Evolutionary conservation across 768 basidiomycete genomes (phyloP).

Genomic region (Xerocomellus chrysenteron): DNA sequence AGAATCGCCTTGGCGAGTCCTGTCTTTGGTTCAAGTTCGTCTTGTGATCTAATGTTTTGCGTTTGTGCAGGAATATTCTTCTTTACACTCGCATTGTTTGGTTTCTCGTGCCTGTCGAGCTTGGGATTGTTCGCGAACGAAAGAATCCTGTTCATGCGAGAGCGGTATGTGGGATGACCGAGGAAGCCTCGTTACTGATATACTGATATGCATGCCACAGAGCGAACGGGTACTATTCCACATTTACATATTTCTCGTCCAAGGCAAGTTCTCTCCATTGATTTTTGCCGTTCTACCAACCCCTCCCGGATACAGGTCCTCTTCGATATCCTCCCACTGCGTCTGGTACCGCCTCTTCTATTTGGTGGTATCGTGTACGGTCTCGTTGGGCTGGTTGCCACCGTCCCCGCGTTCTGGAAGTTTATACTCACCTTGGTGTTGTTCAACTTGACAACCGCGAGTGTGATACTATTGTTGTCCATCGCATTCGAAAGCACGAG

Average conservation of each 20-base stretch:
- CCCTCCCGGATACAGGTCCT: constrained; percentile 55
- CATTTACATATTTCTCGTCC: constrained; percentile 94
- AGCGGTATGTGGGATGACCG: constrained; percentile 56
- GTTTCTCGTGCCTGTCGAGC: constrained; percentile 94
- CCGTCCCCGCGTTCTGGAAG: constrained; percentile 92
- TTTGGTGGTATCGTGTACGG: constrained; percentile 96
- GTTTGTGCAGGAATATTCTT: constrained; percentile 77
- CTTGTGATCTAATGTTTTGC: not conserved
- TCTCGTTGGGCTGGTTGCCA: constrained; percentile 91
- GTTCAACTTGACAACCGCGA: constrained; percentile 96
- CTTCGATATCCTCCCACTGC: constrained; percentile 93
- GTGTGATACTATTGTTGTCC: constrained; percentile 86
- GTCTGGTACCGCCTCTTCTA: constrained; percentile 91
- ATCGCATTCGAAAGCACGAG: constrained; percentile 85
- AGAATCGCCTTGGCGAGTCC: constrained; percentile 79
- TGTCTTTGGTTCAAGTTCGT: not conserved
- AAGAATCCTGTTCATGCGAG: constrained; percentile 96
- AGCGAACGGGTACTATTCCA: constrained; percentile 96
- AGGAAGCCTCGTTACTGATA: not conserved
- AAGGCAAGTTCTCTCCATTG: constrained; percentile 50
- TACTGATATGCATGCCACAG: constrained; percentile 39
- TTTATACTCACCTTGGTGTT: constrained; percentile 94
- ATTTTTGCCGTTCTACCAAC: not conserved
- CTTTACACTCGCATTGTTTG: constrained; percentile 95
- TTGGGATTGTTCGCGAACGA: constrained; percentile 94